Percentiles rank a stretch among this genome's conserved stretches.
Evolutionary conservation across 495 filamentous ascomycete genomes (phyloP).

Genomic region (Penicillium fimorum): DNA sequence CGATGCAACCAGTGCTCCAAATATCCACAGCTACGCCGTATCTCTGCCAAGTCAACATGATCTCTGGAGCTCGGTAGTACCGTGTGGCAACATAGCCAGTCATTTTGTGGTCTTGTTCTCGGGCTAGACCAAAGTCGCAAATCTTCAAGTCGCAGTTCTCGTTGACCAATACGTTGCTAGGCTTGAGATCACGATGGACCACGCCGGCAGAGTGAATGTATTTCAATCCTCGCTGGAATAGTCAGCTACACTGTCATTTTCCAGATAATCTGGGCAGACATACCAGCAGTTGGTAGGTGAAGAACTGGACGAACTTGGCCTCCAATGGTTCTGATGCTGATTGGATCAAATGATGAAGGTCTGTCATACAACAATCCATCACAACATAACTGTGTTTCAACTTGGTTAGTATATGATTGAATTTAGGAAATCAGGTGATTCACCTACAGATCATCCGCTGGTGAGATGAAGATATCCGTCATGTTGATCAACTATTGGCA

Average conservation of each 20-base stretch:
- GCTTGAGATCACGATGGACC: slow-evolving; percentile 87
- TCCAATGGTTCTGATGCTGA: slow-evolving; percentile 77
- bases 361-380: slow-evolving; percentile 86
- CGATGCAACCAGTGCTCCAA: slow-evolving; percentile 93
- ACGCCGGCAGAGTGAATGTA: slow-evolving; percentile 93
- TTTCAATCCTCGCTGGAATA: slow-evolving; percentile 73
- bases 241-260: slow-evolving; percentile 21
- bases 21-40: slow-evolving; percentile 95
- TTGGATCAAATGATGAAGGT: slow-evolving; percentile 74
- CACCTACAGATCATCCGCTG: slow-evolving; percentile 84
- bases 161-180: slow-evolving; percentile 90
- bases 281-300: slow-evolving; percentile 91
- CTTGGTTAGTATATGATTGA: background rate
- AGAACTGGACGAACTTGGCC: slow-evolving; percentile 94
- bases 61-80: slow-evolving; percentile 92
- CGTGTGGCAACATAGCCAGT: slow-evolving; percentile 84
- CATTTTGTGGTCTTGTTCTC: slow-evolving; percentile 94
- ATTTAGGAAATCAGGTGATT: background rate
- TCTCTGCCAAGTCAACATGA: slow-evolving; percentile 97
- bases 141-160: slow-evolving; percentile 96
- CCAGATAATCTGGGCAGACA: slow-evolving; percentile 1
- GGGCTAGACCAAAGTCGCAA: slow-evolving; percentile 88
- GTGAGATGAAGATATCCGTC: slow-evolving; percentile 95
- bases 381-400: slow-evolving; percentile 70
- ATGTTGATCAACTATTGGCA: slow-evolving; percentile 75